Evolutionary conservation across 805 yeast genomes (phyloP), one percentile per base, ranked within the genome.

Genomic region (Candida verbasci): DNA sequence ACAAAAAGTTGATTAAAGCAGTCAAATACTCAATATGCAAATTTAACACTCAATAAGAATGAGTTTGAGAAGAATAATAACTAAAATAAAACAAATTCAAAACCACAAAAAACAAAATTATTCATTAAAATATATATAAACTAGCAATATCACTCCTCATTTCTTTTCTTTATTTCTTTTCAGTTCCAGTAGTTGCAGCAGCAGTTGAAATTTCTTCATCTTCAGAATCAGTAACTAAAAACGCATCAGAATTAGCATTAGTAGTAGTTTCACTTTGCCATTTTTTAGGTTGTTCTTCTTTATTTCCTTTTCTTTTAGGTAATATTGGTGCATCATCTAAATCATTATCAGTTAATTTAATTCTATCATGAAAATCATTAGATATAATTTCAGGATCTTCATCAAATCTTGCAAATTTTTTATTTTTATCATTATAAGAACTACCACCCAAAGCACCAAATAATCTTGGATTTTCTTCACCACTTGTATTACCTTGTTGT

Each of bases 381-480:
- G 65, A 58, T 40, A 76, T 60, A 42, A 71, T 78, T 38, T 70
- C 70, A 1, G 80, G 81, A 34, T 77, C 82, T 31, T 74, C 76
- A 44, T 76, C 82, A 57, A 53, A 66, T 48, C 50, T 49, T 51
- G 47, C 56, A 10, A 12, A 37, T n/a, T n/a, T n/a, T 31, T 34
- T 42, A 32, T 34, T 34, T 36, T 38, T 48, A 32, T 44, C 46
- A 23, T 34, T 34, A 36, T 41, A 46, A 31, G 74, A 68, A 10
- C 71, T 72, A 8, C 72, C 70, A 21, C 73, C 72, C 44, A 68
- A 58, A 2, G 73, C 73, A 8, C 73, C 73, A 49, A 68, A 68
- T 15, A 68, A 50, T 47, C 63, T 61, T 12, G 65, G 60, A 40
- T 50, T n/a, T n/a, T n/a, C n/a, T n/a, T n/a, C n/a, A n/a, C n/a